phyloP scores from a whole-genome alignment of 352 stramenopile genomes.

The Blastocystis sp. region DNA sequence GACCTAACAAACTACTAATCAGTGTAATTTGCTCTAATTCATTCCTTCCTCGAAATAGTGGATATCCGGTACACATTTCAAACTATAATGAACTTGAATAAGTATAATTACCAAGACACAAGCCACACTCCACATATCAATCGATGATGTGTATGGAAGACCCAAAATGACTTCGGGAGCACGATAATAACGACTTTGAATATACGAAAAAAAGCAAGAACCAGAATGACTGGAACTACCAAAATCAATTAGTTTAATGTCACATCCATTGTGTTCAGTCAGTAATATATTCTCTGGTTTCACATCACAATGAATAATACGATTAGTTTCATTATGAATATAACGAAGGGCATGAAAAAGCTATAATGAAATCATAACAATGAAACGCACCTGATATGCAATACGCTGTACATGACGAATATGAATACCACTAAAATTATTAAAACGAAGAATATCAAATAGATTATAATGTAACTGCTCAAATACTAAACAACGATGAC shows the following conservation, averaged over 20 bases:
- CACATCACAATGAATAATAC: constrained; percentile 75
- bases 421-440: constrained; percentile 72
- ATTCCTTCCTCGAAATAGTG: constrained; percentile 77
- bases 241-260: constrained; percentile 81
- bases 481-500: constrained; percentile 76
- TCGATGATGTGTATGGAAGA: constrained; percentile 70
- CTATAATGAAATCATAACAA: constrained; percentile 63
- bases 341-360: constrained; percentile 69
- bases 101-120: constrained; percentile 71
- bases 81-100: not conserved
- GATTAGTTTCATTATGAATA: constrained; percentile 68
- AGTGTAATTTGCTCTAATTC: constrained; percentile 74
- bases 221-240: constrained; percentile 74
- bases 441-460: constrained; percentile 75
- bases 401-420: constrained; percentile 71
- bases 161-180: constrained; percentile 80
- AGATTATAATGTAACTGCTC: constrained; percentile 74
- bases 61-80: constrained; percentile 74
- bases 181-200: constrained; percentile 81
- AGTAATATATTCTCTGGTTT: constrained; percentile 79
- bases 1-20: constrained; percentile 74
- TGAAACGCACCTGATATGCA: constrained; percentile 59
- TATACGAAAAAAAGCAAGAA: constrained; percentile 76
- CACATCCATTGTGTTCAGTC: constrained; percentile 68
- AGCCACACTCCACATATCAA: constrained; percentile 82